These are phyloP conservation scores for Nicotiana rustica DNA, from an alignment of 305 asterid species.

Conservation along the genomic window DNA sequence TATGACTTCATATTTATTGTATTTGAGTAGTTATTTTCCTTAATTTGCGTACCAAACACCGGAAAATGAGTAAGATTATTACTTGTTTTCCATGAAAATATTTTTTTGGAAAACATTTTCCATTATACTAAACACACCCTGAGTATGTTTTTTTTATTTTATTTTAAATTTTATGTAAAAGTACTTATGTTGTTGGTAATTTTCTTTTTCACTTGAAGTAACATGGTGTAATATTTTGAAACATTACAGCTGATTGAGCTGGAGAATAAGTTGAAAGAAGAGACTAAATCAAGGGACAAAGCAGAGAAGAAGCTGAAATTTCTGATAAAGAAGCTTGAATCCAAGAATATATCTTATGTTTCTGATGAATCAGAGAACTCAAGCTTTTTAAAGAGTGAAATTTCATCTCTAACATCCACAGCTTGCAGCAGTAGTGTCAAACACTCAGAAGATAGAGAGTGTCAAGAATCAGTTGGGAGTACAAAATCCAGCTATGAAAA, in stretches of 20 bases:
- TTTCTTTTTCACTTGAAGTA: not conserved
- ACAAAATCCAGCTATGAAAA: slow-evolving; percentile 30
- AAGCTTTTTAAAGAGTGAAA: slow-evolving; percentile 47
- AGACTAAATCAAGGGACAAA: slow-evolving; percentile 69
- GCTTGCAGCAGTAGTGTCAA: slow-evolving; percentile 19
- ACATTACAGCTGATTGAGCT: slow-evolving; percentile 64
- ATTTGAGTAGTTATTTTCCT: too few relatives aligned
- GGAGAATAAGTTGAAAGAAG: slow-evolving; percentile 60
- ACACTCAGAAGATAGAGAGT: not conserved
- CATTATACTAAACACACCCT: too few relatives aligned
- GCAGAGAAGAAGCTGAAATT: slow-evolving; percentile 74
- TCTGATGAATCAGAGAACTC: slow-evolving; percentile 54
- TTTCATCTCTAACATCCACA: slow-evolving; percentile 53
- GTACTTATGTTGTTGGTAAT: too few relatives aligned
- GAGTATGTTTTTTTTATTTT: too few relatives aligned
- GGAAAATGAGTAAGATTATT: too few relatives aligned
- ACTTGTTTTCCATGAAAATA: too few relatives aligned
- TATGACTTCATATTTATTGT: too few relatives aligned
- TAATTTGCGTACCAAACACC: too few relatives aligned
- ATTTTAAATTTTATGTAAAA: too few relatives aligned
- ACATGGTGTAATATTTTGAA: slow-evolving; percentile 11
- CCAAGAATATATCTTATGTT: slow-evolving; percentile 49
- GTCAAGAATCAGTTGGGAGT: slow-evolving; percentile 41
- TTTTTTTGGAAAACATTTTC: too few relatives aligned
- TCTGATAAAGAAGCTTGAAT: slow-evolving; percentile 67